A percentile compares a stretch with the other conserved stretches of the same genome.
Evolutionary conservation across 306 rosid genomes (phyloP).

Genomic region (Abrus precatorius): DNA sequence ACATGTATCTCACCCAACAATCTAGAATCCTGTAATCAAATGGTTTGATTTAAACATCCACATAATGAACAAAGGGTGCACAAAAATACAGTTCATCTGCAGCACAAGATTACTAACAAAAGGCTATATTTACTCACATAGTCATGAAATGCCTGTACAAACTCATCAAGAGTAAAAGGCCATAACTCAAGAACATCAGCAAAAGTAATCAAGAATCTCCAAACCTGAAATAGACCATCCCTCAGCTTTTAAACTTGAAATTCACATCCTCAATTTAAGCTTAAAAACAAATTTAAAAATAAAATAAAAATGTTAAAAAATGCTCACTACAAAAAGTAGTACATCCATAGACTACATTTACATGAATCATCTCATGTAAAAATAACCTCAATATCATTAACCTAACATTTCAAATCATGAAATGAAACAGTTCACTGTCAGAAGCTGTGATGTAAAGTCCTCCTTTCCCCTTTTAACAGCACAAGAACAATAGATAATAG

Average conservation of each 20-base stretch:
- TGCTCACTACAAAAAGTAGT: background rate
- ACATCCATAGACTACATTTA: constrained; percentile 22
- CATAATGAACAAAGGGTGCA: constrained; percentile 21
- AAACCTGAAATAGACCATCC: constrained; percentile 70
- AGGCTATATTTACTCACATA: constrained; percentile 68
- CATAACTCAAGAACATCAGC: constrained; percentile 93
- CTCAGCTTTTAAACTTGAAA: constrained; percentile 39
- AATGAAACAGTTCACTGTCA: constrained; percentile 8
- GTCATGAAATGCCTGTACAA: constrained; percentile 95
- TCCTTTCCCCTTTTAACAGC: background rate
- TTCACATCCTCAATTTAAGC: constrained; percentile 35
- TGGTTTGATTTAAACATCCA: constrained; percentile 41
- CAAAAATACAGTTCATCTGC: constrained; percentile 17
- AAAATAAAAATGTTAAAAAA: background rate
- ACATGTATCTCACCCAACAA: constrained; percentile 94
- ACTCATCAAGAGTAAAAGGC: constrained; percentile 98
- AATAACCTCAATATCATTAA: constrained; percentile 36
- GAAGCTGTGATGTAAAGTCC: background rate
- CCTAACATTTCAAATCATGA: constrained; percentile 27
- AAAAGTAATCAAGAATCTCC: constrained; percentile 96
- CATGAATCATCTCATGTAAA: constrained; percentile 30
- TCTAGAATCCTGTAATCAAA: constrained; percentile 89
- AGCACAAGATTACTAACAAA: constrained; percentile 42
- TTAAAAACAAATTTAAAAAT: background rate
- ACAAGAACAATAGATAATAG: constrained; percentile 13